Conservation (phyloP, 768 basidiomycete species). For the Leccinum barrowsii region DNA sequence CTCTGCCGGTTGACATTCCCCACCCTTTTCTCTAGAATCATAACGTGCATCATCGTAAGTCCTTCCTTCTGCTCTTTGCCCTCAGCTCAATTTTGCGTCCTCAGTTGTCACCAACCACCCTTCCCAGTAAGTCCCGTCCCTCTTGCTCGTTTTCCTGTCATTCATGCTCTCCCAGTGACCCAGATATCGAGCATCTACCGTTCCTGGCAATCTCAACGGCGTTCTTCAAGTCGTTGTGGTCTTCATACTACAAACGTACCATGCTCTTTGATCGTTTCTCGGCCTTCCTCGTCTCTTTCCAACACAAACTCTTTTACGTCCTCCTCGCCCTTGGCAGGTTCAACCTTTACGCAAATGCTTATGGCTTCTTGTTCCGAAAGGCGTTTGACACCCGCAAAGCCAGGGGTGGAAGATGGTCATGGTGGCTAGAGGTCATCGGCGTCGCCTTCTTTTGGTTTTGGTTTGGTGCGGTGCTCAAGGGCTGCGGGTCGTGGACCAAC, state of each 20-base stretch:
- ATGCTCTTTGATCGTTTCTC: conserved; percentile 76
- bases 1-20: conserved; percentile 4
- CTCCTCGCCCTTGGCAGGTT: conserved; percentile 89
- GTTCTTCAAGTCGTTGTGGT: conserved; percentile 85
- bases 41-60: conserved; percentile 92
- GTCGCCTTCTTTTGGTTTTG: conserved; percentile 87
- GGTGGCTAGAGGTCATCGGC: conserved; percentile 70
- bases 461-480: conserved; percentile 69
- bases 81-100: conserved; percentile 4
- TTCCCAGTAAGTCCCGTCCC: conserved; percentile 63
- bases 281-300: conserved; percentile 61
- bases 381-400: conserved; percentile 62
- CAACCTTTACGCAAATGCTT: conserved; percentile 91
- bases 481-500: conserved; percentile 69
- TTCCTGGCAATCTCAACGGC: conserved; percentile 91
- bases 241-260: conserved; percentile 89
- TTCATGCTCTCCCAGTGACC: conserved; percentile 50
- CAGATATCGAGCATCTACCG: conserved; percentile 84
- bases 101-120: conserved; percentile 96
- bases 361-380: conserved; percentile 64
- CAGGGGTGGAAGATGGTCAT: conserved; percentile 73
- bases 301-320: conserved; percentile 92
- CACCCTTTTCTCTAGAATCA: conserved; percentile 59
- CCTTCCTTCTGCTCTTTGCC: neutral
- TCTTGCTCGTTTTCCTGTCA: neutral